Conservation (phyloP, 768 basidiomycete genomes). For the Suillus americanus region DNA sequence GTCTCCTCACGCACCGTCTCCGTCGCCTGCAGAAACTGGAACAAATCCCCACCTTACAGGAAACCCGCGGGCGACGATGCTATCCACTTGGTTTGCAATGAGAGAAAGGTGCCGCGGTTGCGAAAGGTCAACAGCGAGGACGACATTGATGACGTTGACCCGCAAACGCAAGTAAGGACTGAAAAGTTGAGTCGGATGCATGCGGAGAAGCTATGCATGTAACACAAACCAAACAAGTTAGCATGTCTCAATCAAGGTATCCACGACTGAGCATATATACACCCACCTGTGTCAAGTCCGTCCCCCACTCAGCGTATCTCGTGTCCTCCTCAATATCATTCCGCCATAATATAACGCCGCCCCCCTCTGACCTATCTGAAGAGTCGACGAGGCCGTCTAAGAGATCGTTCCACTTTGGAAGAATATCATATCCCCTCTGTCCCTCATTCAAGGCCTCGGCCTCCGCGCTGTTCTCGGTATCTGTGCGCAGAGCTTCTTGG, state of each 20-base stretch:
- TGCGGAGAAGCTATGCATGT: slow-evolving; percentile 26
- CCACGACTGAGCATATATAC: slow-evolving; percentile 21
- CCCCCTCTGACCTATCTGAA: slow-evolving; percentile 82
- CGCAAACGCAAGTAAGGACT: slow-evolving; percentile 76
- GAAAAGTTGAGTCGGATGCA: slow-evolving; percentile 51
- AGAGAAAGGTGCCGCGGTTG: slow-evolving; percentile 57
- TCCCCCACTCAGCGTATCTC: slow-evolving; percentile 48
- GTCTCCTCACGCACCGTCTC: slow-evolving; percentile 33
- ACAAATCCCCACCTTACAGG: slow-evolving; percentile 89
- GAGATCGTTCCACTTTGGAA: slow-evolving; percentile 25
- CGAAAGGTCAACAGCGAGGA: slow-evolving; percentile 82
- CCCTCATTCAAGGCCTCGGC: slow-evolving; percentile 29
- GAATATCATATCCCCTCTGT: slow-evolving; percentile 86
- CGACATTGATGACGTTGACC: slow-evolving; percentile 80
- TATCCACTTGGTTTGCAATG: slow-evolving; percentile 60
- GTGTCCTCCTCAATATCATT: slow-evolving; percentile 89
- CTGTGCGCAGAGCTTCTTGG: slow-evolving; percentile 1
- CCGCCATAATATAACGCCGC: slow-evolving; percentile 76
- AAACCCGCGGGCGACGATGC: slow-evolving; percentile 68
- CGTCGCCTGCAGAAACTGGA: slow-evolving; percentile 57
- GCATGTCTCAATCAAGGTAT: neutral
- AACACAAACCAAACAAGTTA: slow-evolving; percentile 2
- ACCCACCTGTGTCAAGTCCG: slow-evolving; percentile 48
- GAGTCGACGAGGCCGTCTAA: slow-evolving; percentile 85
- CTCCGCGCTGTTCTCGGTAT: slow-evolving; percentile 60